phyloP scores from a whole-genome alignment of 2,329 filamentous ascomycete species.

The Shiraia sp. region DNA sequence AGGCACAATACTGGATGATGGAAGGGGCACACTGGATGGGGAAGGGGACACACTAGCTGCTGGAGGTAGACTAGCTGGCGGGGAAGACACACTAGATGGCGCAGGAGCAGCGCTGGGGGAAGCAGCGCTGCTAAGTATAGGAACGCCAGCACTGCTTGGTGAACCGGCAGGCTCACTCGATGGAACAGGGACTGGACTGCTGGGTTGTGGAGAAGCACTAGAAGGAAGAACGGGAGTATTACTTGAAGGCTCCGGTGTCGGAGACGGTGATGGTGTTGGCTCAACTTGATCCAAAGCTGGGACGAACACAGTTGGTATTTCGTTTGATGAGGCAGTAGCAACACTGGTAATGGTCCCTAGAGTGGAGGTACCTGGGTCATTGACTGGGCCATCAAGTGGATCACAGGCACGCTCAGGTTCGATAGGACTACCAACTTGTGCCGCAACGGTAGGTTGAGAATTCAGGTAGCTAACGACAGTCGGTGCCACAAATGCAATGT shows the following conservation, averaged over 20 bases:
- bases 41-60: conserved; percentile 1
- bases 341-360: conserved; percentile 12
- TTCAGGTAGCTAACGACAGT: conserved; percentile 38
- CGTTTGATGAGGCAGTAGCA: conserved; percentile 1
- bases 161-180: conserved; percentile 1
- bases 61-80: not conserved
- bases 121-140: not conserved
- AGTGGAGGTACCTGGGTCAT: conserved; percentile 3
- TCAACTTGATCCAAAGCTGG: not conserved
- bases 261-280: conserved; percentile 7
- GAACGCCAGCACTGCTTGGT: not conserved
- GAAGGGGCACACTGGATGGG: not conserved
- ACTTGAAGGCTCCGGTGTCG: conserved; percentile 9
- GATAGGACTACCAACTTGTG: conserved; percentile 35
- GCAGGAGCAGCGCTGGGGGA: conserved; percentile 4
- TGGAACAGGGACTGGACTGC: conserved; percentile 9
- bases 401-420: conserved; percentile 34
- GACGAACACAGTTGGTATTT: conserved; percentile 2
- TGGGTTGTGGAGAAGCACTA: conserved; percentile 16
- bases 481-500: conserved; percentile 27
- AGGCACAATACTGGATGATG: conserved; percentile 13
- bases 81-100: conserved; percentile 1
- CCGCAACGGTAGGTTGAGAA: conserved; percentile 27
- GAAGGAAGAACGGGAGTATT: conserved; percentile 13
- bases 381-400: conserved; percentile 24